Conservation (phyloP, 2,329 filamentous ascomycete genomes). For the Talaromyces sp. region DNA sequence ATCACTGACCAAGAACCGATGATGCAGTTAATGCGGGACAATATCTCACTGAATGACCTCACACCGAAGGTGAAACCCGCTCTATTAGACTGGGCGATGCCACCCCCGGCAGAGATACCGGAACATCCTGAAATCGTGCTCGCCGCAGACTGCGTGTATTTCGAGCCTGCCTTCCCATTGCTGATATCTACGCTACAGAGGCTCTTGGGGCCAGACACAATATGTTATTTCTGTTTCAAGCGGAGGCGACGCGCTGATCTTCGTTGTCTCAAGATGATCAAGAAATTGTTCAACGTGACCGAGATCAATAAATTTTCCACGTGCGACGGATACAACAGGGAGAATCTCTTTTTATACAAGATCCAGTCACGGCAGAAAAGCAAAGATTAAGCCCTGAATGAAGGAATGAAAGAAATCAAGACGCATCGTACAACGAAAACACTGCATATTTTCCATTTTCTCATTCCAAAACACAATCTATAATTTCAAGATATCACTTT, state of each 20-base stretch:
- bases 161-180: constrained; percentile 89
- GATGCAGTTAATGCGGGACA: constrained; percentile 77
- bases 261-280: constrained; percentile 67
- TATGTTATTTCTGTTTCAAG: constrained; percentile 93
- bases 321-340: constrained; percentile 29
- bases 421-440: neutral
- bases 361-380: constrained; percentile 22
- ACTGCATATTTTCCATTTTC: neutral
- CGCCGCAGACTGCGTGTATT: constrained; percentile 97
- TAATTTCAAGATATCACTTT: constrained; percentile 9
- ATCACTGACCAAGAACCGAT: constrained; percentile 87
- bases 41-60: constrained; percentile 76
- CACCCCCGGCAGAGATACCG: constrained; percentile 36
- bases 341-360: constrained; percentile 37
- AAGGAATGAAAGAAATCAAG: neutral
- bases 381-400: neutral
- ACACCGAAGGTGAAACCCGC: constrained; percentile 58
- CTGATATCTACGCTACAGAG: constrained; percentile 72
- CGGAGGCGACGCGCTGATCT: constrained; percentile 76
- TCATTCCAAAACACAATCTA: neutral
- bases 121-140: constrained; percentile 70
- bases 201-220: constrained; percentile 58
- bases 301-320: constrained; percentile 56
- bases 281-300: constrained; percentile 59
- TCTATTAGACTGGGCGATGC: constrained; percentile 70